Evolutionary conservation across 495 filamentous ascomycete genomes (phyloP).

Genomic region (Glarea lozoyensis): DNA sequence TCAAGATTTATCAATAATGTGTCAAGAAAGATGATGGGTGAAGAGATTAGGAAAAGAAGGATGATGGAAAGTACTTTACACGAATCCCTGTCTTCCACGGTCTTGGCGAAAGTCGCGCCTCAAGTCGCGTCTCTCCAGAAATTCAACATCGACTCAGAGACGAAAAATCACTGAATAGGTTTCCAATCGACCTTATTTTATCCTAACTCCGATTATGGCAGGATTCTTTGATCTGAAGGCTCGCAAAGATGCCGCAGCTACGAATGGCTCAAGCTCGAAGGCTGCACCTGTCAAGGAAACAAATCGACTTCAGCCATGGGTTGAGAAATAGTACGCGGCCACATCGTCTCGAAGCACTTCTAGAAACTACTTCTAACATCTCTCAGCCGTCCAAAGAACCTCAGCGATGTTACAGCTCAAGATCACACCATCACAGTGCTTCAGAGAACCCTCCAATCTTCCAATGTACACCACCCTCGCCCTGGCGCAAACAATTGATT

Average conservation of each 20-base stretch:
- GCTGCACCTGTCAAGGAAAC: conserved; percentile 52
- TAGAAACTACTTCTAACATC: conserved; percentile 6
- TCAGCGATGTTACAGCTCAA: conserved; percentile 94
- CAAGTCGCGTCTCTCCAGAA: not conserved
- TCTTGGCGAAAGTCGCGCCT: too few species aligned
- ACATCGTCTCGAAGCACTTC: not conserved
- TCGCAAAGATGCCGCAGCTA: conserved; percentile 69
- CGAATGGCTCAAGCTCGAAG: conserved; percentile 39
- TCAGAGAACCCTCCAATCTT: conserved; percentile 84
- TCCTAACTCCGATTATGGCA: conserved; percentile 9
- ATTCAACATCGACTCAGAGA: not conserved
- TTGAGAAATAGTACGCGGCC: conserved; percentile 90
- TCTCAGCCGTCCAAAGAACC: conserved; percentile 76
- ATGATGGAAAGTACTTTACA: not conserved
- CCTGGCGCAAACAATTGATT: not conserved
- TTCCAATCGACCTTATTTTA: not conserved
- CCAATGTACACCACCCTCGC: conserved; percentile 53
- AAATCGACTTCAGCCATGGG: conserved; percentile 78
- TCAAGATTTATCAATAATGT: too few species aligned
- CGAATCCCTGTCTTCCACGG: too few species aligned
- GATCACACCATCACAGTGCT: conserved; percentile 94
- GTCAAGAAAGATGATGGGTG: too few species aligned
- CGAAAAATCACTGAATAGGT: not conserved
- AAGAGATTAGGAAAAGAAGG: too few species aligned
- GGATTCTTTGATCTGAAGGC: conserved; percentile 91